A percentile compares a stretch with the other conserved stretches of the same genome.
Evolutionary conservation across 768 basidiomycete genomes (phyloP).

Genomic region (Lactarius akahatsu): DNA sequence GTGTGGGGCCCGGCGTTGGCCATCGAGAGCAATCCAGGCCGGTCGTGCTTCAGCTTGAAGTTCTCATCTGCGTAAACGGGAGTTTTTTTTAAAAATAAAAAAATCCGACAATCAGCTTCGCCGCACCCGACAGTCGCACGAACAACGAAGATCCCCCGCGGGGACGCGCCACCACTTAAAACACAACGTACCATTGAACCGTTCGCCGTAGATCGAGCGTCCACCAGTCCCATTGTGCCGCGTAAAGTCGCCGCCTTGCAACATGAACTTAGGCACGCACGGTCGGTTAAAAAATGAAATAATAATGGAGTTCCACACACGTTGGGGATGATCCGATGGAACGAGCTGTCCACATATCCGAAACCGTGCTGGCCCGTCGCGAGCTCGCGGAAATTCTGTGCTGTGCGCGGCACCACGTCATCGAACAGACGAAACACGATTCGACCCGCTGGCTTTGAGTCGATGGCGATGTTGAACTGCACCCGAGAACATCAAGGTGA

Average conservation of each 20-base stretch:
- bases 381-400: conserved; percentile 79
- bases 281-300: not conserved
- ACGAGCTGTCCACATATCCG: conserved; percentile 65
- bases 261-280: conserved; percentile 35
- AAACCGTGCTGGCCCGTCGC: conserved; percentile 65
- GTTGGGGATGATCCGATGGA: conserved; percentile 59
- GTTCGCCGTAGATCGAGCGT: conserved; percentile 40
- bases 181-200: conserved; percentile 35
- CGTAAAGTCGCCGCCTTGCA: conserved; percentile 45
- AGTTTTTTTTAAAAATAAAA: too few species aligned
- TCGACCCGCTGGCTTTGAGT: conserved; percentile 58
- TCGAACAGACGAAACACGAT: conserved; percentile 85
- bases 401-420: conserved; percentile 76
- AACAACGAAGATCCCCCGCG: not conserved
- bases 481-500: not conserved
- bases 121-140: not conserved
- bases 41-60: conserved; percentile 40
- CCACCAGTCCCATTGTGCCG: conserved; percentile 40
- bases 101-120: too few species aligned
- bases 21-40: conserved; percentile 46
- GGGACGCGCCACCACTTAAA: not conserved
- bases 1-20: conserved; percentile 53
- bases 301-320: conserved; percentile 22
- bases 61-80: conserved; percentile 42
- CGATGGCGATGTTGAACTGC: conserved; percentile 67